These are phyloP conservation scores for Aspergillus indologenus DNA, from an alignment of 495 filamentous ascomycete species.

Conservation along the genomic window DNA sequence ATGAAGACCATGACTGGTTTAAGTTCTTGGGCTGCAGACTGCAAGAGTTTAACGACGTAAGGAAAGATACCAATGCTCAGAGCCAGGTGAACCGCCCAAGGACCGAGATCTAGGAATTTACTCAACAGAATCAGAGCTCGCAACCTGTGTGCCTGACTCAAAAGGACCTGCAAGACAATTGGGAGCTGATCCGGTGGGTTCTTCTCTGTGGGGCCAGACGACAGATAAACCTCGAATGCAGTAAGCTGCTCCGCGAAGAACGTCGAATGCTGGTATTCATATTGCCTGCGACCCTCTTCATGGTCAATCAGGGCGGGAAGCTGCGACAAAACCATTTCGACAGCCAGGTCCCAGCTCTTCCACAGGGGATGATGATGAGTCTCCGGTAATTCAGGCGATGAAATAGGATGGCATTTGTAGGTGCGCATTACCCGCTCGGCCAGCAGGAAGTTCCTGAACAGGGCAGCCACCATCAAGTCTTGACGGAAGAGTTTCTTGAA, in stretches of 20 bases:
- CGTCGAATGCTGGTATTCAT: slow-evolving; percentile 89
- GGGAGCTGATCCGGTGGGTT: slow-evolving; percentile 91
- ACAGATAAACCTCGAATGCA: slow-evolving; percentile 96
- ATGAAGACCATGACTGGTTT: slow-evolving; percentile 99
- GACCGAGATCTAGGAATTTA: slow-evolving; percentile 90
- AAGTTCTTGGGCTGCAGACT: slow-evolving; percentile 89
- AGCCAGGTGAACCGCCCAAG: slow-evolving; percentile 96
- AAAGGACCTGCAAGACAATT: slow-evolving; percentile 90
- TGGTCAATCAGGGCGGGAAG: slow-evolving; percentile 77
- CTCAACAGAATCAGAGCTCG: slow-evolving; percentile 88
- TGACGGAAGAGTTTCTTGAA: slow-evolving; percentile 97
- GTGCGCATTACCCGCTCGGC: slow-evolving; percentile 93
- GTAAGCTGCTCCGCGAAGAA: slow-evolving; percentile 98
- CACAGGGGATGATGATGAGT: slow-evolving; percentile 92
- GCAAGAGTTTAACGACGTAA: slow-evolving; percentile 92
- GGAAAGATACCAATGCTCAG: slow-evolving; percentile 98
- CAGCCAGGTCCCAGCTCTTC: slow-evolving; percentile 96
- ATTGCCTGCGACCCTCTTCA: slow-evolving; percentile 66
- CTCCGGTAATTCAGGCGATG: slow-evolving; percentile 81
- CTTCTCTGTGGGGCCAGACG: slow-evolving; percentile 76
- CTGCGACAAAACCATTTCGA: slow-evolving; percentile 93
- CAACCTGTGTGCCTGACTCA: slow-evolving; percentile 94
- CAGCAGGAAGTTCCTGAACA: slow-evolving; percentile 94
- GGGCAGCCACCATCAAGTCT: slow-evolving; percentile 97
- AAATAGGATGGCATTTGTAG: slow-evolving; percentile 91